These are phyloP conservation scores for Liquidambar formosana DNA, from an alignment of 164 flowering plant genomes.

Conservation along the genomic window DNA sequence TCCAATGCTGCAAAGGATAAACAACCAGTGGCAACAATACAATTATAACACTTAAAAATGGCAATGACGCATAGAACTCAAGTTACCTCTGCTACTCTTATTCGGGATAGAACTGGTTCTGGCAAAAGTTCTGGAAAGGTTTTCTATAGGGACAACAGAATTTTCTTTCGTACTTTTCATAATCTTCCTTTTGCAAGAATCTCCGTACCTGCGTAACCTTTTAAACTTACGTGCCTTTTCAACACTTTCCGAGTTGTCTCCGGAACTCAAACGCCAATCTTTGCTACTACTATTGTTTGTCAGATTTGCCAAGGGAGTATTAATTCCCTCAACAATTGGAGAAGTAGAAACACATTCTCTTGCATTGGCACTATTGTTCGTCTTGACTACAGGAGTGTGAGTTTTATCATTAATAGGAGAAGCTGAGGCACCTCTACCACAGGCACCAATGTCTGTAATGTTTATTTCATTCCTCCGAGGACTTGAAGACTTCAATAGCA, in stretches of 20 bases:
- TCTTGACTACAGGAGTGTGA: conserved; percentile 26
- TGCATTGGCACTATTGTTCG: conserved; percentile 5
- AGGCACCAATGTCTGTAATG: background rate
- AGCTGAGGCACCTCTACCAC: conserved; percentile 6
- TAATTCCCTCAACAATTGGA: conserved; percentile 22
- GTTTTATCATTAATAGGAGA: conserved; percentile 18
- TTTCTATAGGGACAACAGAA: conserved; percentile 11
- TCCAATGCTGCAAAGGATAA: background rate
- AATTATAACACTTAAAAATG: background rate
- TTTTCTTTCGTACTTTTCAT: conserved; percentile 21
- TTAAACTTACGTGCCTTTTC: conserved; percentile 51
- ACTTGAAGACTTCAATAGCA: conserved; percentile 11
- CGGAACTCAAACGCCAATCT: conserved; percentile 65
- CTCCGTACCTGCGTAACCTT: conserved; percentile 75
- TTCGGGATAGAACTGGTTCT: conserved; percentile 14
- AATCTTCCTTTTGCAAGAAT: conserved; percentile 19
- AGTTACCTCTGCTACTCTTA: conserved; percentile 45
- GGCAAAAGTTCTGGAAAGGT: conserved; percentile 25
- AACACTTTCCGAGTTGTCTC: conserved; percentile 45
- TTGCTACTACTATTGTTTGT: conserved; percentile 45
- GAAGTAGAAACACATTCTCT: conserved; percentile 12
- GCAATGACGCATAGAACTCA: background rate
- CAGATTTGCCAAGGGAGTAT: conserved; percentile 35
- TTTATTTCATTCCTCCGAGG: conserved; percentile 16
- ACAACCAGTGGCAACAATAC: background rate